Evolutionary conservation across 1,284 basidiomycete genomes (phyloP).

Genomic region (Ceraceosorus bombacis): DNA sequence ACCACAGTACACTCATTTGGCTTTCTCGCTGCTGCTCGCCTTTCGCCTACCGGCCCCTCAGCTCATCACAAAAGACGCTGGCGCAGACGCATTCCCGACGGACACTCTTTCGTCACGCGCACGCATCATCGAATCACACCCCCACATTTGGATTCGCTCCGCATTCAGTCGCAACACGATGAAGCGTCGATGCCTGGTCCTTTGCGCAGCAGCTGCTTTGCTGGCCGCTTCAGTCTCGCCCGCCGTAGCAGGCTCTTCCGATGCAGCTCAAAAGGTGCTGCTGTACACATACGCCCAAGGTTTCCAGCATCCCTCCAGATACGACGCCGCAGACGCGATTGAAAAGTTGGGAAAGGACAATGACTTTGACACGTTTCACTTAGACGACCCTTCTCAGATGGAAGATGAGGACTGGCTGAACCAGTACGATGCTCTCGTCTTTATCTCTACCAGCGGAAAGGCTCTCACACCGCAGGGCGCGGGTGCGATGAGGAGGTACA

Average conservation of each 20-base stretch:
- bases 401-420: slow-evolving; percentile 22
- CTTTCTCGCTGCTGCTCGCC: too few relatives aligned
- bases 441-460: slow-evolving; percentile 30
- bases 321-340: slow-evolving; percentile 24
- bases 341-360: slow-evolving; percentile 23
- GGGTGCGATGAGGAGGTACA: slow-evolving; percentile 26
- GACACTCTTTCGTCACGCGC: too few relatives aligned
- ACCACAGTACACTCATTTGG: background rate
- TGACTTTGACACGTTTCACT: slow-evolving; percentile 21
- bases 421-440: slow-evolving; percentile 37
- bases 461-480: slow-evolving; percentile 23
- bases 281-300: slow-evolving; percentile 13
- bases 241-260: background rate
- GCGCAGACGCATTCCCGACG: too few relatives aligned
- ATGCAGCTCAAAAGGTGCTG: background rate
- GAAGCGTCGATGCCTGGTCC: too few relatives aligned
- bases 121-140: too few relatives aligned
- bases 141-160: too few relatives aligned
- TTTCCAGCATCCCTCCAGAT: slow-evolving; percentile 32
- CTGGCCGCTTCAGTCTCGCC: too few relatives aligned
- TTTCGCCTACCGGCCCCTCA: too few relatives aligned
- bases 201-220: too few relatives aligned
- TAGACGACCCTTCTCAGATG: slow-evolving; percentile 26
- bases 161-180: too few relatives aligned
- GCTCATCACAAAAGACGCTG: too few relatives aligned